phyloP scores from a whole-genome alignment of 768 basidiomycete species.

The Rhizopogon salebrosus region DNA sequence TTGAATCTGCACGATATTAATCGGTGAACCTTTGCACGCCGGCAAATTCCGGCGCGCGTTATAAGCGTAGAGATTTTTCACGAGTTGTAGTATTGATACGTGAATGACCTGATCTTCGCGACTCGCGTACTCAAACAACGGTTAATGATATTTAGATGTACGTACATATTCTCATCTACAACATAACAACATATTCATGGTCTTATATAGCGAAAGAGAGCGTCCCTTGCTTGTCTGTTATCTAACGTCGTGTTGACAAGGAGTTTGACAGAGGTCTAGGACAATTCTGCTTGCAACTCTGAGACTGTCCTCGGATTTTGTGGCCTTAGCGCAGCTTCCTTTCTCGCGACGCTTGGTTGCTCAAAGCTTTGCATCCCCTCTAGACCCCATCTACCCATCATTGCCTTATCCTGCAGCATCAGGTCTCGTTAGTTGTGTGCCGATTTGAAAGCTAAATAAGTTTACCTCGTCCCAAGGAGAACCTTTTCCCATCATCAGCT shows the following conservation, averaged over 20 bases:
- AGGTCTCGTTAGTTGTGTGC: constrained; percentile 6
- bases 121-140: too few species aligned
- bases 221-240: too few species aligned
- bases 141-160: background rate
- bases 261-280: background rate
- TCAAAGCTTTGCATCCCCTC: constrained; percentile 90
- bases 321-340: constrained; percentile 34
- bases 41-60: background rate
- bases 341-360: constrained; percentile 53
- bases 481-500: constrained; percentile 38
- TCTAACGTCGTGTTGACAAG: background rate
- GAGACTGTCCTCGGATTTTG: background rate
- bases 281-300: background rate
- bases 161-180: background rate
- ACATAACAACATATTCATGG: too few species aligned
- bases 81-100: too few species aligned
- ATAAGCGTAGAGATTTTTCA: too few species aligned
- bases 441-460: background rate
- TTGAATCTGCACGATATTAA: background rate
- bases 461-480: constrained; percentile 90
- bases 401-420: constrained; percentile 69
- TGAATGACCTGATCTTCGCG: too few species aligned
- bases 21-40: background rate
- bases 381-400: constrained; percentile 92
- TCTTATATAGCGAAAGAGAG: background rate